A percentile compares a stretch with the other conserved stretches of the same genome.
Conservation (phyloP, 345 rosid genomes). For the Pelargonium nanum region DNA sequence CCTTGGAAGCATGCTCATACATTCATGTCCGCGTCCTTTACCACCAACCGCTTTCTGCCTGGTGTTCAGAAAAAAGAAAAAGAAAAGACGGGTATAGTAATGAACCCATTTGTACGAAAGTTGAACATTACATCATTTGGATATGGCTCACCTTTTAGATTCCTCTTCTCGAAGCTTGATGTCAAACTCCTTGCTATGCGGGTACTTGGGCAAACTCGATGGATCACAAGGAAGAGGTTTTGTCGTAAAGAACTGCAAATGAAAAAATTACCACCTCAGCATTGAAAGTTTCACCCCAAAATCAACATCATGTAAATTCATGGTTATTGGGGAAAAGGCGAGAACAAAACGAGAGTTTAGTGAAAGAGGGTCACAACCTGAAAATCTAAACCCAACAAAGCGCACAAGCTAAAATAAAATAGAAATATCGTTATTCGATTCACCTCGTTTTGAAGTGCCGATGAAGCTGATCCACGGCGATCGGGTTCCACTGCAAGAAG, state of each 20-base stretch:
- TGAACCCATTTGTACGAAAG: too few relatives aligned
- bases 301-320: too few relatives aligned
- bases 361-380: too few relatives aligned
- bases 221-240: conserved; percentile 44
- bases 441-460: conserved; percentile 45
- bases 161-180: conserved; percentile 33
- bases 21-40: conserved; percentile 24
- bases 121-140: neutral
- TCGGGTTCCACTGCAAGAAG: conserved; percentile 45
- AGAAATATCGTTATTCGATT: neutral
- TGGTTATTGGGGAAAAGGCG: too few relatives aligned
- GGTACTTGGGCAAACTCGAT: conserved; percentile 44
- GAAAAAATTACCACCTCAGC: neutral
- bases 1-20: conserved; percentile 16
- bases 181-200: conserved; percentile 46
- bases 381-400: too few relatives aligned
- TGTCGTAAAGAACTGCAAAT: conserved; percentile 36
- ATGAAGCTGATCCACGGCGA: conserved; percentile 30
- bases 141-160: conserved; percentile 28
- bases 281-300: neutral
- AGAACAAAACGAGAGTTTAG: too few relatives aligned
- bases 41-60: conserved; percentile 26
- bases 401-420: conserved; percentile 1
- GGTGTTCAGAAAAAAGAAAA: conserved; percentile 8
- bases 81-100: too few relatives aligned